Evolutionary conservation across 75 land plant genomes (phyloP).

Genomic region (Gnetum montanum): DNA sequence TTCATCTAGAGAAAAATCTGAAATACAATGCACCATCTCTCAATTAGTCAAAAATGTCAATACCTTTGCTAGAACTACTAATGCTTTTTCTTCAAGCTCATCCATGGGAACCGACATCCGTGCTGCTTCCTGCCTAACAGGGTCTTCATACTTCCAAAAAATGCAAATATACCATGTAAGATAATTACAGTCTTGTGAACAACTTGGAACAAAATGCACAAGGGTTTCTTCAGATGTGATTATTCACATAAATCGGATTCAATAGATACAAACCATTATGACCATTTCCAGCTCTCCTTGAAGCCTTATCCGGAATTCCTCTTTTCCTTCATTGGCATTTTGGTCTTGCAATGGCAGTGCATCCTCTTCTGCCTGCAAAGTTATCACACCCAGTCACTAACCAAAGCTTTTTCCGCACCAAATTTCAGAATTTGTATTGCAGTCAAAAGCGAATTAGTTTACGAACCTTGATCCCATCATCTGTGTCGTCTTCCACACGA

Average conservation of each 20-base stretch:
- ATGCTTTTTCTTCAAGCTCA: conserved; percentile 78
- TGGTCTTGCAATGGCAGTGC: conserved; percentile 39
- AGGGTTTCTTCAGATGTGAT: too few species aligned
- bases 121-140: conserved; percentile 55
- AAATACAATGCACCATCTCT: too few species aligned
- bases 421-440: not conserved
- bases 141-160: conserved; percentile 66
- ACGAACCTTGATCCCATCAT: conserved; percentile 44
- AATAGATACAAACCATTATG: conserved; percentile 35
- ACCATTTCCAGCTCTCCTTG: conserved; percentile 42
- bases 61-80: conserved; percentile 71
- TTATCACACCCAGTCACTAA: too few species aligned
- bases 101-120: conserved; percentile 56
- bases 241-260: too few species aligned
- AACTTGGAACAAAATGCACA: too few species aligned
- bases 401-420: too few species aligned
- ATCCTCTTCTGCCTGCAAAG: conserved; percentile 74
- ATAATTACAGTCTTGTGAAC: too few species aligned
- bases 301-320: conserved; percentile 30
- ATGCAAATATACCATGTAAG: too few species aligned
- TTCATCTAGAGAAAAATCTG: too few species aligned
- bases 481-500: conserved; percentile 51
- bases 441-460: not conserved
- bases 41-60: too few species aligned
- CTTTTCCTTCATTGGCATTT: conserved; percentile 11